phyloP scores from a whole-genome alignment of 495 filamentous ascomycete species.

The Penicillium lividum region DNA sequence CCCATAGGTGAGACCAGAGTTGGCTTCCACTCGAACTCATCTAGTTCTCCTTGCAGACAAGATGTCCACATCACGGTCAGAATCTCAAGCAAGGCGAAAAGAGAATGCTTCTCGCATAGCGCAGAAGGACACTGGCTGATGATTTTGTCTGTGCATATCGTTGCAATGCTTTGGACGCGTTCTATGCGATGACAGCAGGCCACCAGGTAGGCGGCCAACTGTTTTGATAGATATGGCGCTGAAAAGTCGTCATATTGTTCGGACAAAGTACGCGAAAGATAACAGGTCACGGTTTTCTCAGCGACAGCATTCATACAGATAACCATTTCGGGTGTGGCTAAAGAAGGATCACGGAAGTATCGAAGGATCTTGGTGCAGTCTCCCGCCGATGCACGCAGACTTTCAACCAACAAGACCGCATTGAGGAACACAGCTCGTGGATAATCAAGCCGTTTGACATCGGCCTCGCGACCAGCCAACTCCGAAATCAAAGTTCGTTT shows the following conservation, averaged over 20 bases:
- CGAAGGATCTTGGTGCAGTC: slow-evolving; percentile 83
- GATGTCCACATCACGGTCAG: slow-evolving; percentile 91
- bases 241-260: slow-evolving; percentile 74
- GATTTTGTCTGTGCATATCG: slow-evolving; percentile 78
- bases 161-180: slow-evolving; percentile 82
- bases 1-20: slow-evolving; percentile 73
- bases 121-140: slow-evolving; percentile 82
- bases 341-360: slow-evolving; percentile 89
- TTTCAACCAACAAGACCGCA: slow-evolving; percentile 82
- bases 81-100: slow-evolving; percentile 90
- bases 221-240: slow-evolving; percentile 80
- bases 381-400: slow-evolving; percentile 75
- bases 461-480: slow-evolving; percentile 69
- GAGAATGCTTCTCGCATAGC: slow-evolving; percentile 81
- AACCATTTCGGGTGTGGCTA: slow-evolving; percentile 76
- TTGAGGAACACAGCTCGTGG: slow-evolving; percentile 89
- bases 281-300: slow-evolving; percentile 68
- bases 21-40: slow-evolving; percentile 85
- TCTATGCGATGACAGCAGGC: slow-evolving; percentile 91
- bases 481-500: slow-evolving; percentile 72
- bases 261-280: slow-evolving; percentile 68
- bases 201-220: slow-evolving; percentile 79
- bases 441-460: slow-evolving; percentile 80
- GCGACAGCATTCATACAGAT: slow-evolving; percentile 85
- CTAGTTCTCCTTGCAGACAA: slow-evolving; percentile 89